Conservation (phyloP, 768 basidiomycete genomes). For the Pulveroboletus sp. region DNA sequence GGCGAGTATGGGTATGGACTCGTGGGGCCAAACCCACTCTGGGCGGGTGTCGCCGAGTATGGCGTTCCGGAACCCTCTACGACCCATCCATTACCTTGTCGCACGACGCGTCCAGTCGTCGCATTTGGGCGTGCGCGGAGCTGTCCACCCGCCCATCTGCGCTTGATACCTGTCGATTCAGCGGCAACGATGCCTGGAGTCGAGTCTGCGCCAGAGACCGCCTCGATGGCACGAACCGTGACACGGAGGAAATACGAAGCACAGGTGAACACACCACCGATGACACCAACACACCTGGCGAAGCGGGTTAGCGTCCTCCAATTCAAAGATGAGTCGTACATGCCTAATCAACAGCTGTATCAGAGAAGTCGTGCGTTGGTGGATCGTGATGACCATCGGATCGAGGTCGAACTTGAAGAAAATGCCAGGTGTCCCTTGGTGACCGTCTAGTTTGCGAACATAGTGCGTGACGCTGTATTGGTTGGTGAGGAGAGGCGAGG, state of each 20-base stretch:
- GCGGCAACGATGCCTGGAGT: constrained; percentile 58
- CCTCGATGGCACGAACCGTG: constrained; percentile 58
- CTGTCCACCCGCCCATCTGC: constrained; percentile 65
- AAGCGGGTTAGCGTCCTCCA: not conserved
- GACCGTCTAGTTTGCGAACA: constrained; percentile 65
- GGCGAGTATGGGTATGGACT: constrained; percentile 32
- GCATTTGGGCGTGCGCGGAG: constrained; percentile 50
- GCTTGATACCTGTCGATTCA: constrained; percentile 56
- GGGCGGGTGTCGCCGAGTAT: constrained; percentile 33
- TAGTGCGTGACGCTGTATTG: constrained; percentile 97
- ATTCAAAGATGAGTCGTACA: not conserved
- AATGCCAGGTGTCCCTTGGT: constrained; percentile 83
- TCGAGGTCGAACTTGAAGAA: constrained; percentile 99
- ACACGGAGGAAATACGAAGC: constrained; percentile 71
- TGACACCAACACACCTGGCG: constrained; percentile 76
- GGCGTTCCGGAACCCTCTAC: constrained; percentile 46
- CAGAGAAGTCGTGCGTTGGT: constrained; percentile 83
- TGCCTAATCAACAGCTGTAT: constrained; percentile 77
- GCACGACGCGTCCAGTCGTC: constrained; percentile 38
- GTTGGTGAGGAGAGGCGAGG: constrained; percentile 60
- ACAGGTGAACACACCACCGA: constrained; percentile 89
- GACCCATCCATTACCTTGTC: constrained; percentile 58
- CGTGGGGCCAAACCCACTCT: constrained; percentile 23
- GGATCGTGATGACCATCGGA: constrained; percentile 77
- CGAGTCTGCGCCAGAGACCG: constrained; percentile 51